Evolutionary conservation across 305 asterid genomes (phyloP), one percentile per base, ranked within the genome.

Genomic region (Caryopteris hybrid): DNA sequence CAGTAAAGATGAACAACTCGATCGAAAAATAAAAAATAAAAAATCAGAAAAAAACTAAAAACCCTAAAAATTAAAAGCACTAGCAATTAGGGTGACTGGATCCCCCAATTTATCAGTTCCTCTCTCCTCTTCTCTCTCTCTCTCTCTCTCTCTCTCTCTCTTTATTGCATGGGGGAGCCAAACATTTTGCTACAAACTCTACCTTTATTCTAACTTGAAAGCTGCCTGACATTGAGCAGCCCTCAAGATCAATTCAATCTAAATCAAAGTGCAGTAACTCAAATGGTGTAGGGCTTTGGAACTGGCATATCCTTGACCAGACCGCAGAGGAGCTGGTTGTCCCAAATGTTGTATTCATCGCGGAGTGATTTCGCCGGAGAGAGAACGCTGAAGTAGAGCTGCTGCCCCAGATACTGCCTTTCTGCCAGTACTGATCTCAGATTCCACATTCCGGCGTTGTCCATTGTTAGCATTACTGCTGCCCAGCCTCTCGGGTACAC

Each of bases 361-460:
- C 90, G 77, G 5, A 81, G 81, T 0, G 96, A 89, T 0, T 50
- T 71, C 10, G 61, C 82, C 1, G 92, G 88, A 10, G 92, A 79
- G 0, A 72, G 76, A 1, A 87, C 95, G 43, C 92, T 87, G 27
- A 87, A 9, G 70, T 89, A 89, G 17, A 87, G 74, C 66, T 89
- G 89, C 61, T 87, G 91, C 6, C 96, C 96, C 14, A 89, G 62
- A 22, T 87, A 89, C 8, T 71, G 64, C 57, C 83, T 81, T 51
- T 89, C 95, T 3, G 82, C 41, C 2, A 20, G 0, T 2, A 54
- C 16, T 0, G 96, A 77, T 25, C 95, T 82, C 75, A 89, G 13
- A 47, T 72, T 89, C 95, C 96, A 89, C 86, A 89, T 70, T 2
- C 96, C 96, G 5, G 88, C 89, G 39, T 89, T 89, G 63, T 87